Evolutionary conservation across 2,329 filamentous ascomycete species (phyloP), one percentile per base, ranked within the genome.

Genomic region (Leptographium wingfieldii): DNA sequence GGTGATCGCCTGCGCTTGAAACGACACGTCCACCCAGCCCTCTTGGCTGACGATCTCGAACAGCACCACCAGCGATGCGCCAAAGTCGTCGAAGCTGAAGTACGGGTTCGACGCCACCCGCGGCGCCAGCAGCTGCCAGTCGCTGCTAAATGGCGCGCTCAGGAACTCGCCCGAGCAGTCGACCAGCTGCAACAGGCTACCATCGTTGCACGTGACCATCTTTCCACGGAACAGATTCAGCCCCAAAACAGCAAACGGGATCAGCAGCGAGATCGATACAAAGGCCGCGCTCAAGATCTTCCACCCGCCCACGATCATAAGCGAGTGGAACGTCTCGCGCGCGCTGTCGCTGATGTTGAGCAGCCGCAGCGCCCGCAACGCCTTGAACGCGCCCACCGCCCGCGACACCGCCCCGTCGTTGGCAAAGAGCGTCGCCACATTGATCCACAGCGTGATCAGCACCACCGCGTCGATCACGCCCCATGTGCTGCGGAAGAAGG

Each of bases 1-100:
- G 1, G 86, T 92, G 65, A 97, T 94, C 38, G 84, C 83, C 75
- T 95, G 88, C 1, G 86, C 87, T 40, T 83, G 81, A 76, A 88
- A 92, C 69, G 94, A 89, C n/a, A 96, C 90, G 70, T 96, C 91
- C 12, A 86, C 85, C 94, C 95, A 99, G 40, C 94, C 94, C 77
- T 99, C 95, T 72, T 99, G 94, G 58, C 92, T 97, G 51, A 97
- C 92, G 73, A 99, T 96, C 71, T 97, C 92, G 75, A 96, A 99
- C 62, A 99, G 87, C 63, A 95, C 95, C 75, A 97, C 97, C 40
- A 99, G 79, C 0, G 92, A 88, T 59, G 89, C 83, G n/a, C 87
- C 89, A 68, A 99, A 99, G 69, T 95, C 88, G 71, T 99, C 94
- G 69, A 99, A 99, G 70, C 87, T 87, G 73, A 87, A 97, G 69